phyloP scores from a whole-genome alignment of 176 grass and related monocot genomes.

The Eragrostis nindensis region DNA sequence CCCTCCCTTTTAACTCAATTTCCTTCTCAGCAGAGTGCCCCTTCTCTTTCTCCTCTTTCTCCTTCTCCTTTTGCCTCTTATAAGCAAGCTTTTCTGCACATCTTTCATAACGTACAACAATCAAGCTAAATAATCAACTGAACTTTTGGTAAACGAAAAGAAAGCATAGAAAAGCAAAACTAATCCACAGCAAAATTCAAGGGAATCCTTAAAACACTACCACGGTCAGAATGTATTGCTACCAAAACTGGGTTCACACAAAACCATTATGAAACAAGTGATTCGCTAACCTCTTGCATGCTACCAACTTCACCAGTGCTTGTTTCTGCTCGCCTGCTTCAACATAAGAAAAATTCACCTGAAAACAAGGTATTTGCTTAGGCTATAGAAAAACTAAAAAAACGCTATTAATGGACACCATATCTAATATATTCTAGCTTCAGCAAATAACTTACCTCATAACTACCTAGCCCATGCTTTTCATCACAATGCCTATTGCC shows the following conservation, averaged over 20 bases:
- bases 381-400: constrained; percentile 3
- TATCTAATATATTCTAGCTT: background rate
- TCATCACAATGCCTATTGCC: constrained; percentile 82
- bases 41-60: constrained; percentile 58
- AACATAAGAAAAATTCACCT: constrained; percentile 97
- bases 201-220: background rate
- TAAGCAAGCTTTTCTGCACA: constrained; percentile 98
- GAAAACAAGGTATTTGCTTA: background rate
- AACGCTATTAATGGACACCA: constrained; percentile 5
- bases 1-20: constrained; percentile 36
- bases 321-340: constrained; percentile 90
- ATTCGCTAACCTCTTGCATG: constrained; percentile 72
- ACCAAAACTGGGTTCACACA: constrained; percentile 3
- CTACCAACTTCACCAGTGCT: constrained; percentile 92
- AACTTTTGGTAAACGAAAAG: background rate
- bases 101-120: constrained; percentile 66
- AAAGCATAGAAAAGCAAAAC: background rate
- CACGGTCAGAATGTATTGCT: background rate
- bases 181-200: background rate
- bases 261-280: background rate
- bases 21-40: constrained; percentile 43
- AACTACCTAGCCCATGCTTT: constrained; percentile 74
- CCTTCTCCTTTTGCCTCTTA: constrained; percentile 80
- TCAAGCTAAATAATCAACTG: constrained; percentile 44
- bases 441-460: constrained; percentile 67